These are phyloP conservation scores for Sphaerulina populicola DNA, from an alignment of 2,329 filamentous ascomycete genomes.

Conservation along the genomic window DNA sequence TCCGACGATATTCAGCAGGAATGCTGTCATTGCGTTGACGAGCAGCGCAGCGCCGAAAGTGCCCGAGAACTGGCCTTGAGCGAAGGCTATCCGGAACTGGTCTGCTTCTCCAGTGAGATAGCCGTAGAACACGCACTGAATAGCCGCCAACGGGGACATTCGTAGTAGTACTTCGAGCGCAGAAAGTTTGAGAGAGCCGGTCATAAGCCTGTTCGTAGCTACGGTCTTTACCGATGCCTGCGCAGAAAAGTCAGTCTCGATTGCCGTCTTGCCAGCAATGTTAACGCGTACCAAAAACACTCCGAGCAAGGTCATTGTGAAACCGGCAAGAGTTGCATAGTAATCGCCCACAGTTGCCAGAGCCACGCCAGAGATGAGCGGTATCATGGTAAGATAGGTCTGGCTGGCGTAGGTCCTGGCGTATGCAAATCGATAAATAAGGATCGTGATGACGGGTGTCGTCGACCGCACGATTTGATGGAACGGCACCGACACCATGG, in stretches of 20 bases:
- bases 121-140: slow-evolving; percentile 20
- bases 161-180: slow-evolving; percentile 51
- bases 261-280: not conserved
- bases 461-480: slow-evolving; percentile 58
- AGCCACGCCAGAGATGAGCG: slow-evolving; percentile 52
- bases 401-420: slow-evolving; percentile 47
- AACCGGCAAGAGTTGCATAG: slow-evolving; percentile 51
- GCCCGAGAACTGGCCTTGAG: slow-evolving; percentile 38
- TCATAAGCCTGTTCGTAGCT: slow-evolving; percentile 57
- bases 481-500: slow-evolving; percentile 57
- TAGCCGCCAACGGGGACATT: slow-evolving; percentile 21
- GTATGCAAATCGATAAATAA: slow-evolving; percentile 53
- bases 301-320: slow-evolving; percentile 34
- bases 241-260: too few relatives aligned
- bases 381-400: slow-evolving; percentile 53
- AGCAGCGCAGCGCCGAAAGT: slow-evolving; percentile 49
- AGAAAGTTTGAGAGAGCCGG: slow-evolving; percentile 49
- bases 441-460: slow-evolving; percentile 53
- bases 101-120: slow-evolving; percentile 18
- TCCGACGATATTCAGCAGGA: slow-evolving; percentile 33
- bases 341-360: slow-evolving; percentile 56
- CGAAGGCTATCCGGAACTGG: slow-evolving; percentile 11
- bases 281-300: slow-evolving; percentile 21
- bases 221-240: slow-evolving; percentile 48
- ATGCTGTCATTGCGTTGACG: slow-evolving; percentile 31